Evolutionary conservation across 805 yeast genomes (phyloP).

Genomic region (Nakazawaea wyomingensis): DNA sequence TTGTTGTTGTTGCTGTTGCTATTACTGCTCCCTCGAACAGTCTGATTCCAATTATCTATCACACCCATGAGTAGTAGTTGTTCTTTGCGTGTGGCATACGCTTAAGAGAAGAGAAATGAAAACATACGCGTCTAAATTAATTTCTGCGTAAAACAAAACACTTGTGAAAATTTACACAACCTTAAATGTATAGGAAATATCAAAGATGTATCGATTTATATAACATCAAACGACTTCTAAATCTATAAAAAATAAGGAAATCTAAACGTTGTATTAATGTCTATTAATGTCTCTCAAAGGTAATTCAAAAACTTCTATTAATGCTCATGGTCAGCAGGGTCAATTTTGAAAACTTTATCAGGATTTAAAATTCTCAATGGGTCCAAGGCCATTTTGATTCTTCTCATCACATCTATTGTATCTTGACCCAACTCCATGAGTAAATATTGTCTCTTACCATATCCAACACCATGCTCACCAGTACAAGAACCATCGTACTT

Average conservation of each 20-base stretch:
- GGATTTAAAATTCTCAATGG: slow-evolving; percentile 64
- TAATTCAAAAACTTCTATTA: too few species aligned
- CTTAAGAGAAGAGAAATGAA: background rate
- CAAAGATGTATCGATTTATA: too few species aligned
- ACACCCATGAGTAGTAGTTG: background rate
- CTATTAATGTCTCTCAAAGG: too few species aligned
- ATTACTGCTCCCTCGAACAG: background rate
- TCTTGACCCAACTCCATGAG: slow-evolving; percentile 54
- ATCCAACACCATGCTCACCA: slow-evolving; percentile 76
- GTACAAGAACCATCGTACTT: slow-evolving; percentile 67
- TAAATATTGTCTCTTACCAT: slow-evolving; percentile 55
- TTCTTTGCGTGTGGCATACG: background rate
- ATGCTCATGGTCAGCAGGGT: slow-evolving; percentile 29
- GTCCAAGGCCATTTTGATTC: slow-evolving; percentile 56
- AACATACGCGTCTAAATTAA: background rate
- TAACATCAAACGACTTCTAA: too few species aligned
- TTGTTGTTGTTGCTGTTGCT: too few species aligned
- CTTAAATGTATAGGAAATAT: too few species aligned
- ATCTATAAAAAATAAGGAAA: too few species aligned
- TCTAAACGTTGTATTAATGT: too few species aligned
- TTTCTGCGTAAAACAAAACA: too few species aligned
- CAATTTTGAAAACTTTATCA: slow-evolving; percentile 61
- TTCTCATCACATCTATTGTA: slow-evolving; percentile 60
- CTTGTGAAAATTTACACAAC: too few species aligned
- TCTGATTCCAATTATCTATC: slow-evolving; percentile 1